Conservation (phyloP, 129 eudicot species). For the Lactuca saligna region DNA sequence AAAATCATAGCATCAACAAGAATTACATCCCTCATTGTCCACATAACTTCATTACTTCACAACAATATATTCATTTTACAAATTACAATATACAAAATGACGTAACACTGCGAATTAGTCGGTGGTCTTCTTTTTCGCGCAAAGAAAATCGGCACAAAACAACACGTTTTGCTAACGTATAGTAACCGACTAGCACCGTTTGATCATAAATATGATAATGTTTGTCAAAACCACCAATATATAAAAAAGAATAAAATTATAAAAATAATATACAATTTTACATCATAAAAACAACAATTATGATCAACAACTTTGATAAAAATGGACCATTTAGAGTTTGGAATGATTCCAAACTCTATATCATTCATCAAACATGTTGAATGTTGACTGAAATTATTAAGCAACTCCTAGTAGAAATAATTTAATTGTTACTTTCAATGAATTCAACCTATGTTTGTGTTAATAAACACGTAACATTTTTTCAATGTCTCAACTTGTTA, state of each 20-base stretch:
- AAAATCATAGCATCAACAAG: no score
- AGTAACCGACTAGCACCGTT: conserved; percentile 21
- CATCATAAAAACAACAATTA: not conserved
- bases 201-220: conserved; percentile 1
- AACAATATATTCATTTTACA: no score
- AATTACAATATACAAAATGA: not conserved
- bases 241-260: not conserved
- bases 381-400: no score
- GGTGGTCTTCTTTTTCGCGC: conserved; percentile 18
- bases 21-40: not conserved
- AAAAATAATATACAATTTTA: not conserved
- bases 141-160: conserved; percentile 5
- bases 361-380: no score
- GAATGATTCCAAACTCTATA: no score
- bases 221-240: not conserved
- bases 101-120: not conserved
- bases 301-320: not conserved
- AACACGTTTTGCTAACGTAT: conserved; percentile 13
- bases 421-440: no score
- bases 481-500: not conserved
- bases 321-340: no score
- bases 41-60: not conserved
- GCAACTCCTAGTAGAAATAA: no score
- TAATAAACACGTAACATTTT: not conserved
- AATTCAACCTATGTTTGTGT: no score